These are phyloP conservation scores for Cordyceps cateniannulata DNA, from an alignment of 2,329 filamentous ascomycete genomes.

Conservation along the genomic window DNA sequence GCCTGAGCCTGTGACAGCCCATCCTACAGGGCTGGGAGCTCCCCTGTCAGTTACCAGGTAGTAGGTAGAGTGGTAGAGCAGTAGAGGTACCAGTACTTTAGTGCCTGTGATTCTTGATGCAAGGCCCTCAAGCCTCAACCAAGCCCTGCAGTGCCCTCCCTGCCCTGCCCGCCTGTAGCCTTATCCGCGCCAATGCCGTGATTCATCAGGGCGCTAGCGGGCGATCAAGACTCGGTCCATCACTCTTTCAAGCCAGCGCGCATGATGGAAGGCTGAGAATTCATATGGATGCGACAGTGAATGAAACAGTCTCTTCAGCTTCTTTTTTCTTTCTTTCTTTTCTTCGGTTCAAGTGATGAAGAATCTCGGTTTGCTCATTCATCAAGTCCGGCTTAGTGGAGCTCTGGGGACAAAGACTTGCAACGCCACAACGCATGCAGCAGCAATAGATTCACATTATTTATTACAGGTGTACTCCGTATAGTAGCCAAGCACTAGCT, in stretches of 20 bases:
- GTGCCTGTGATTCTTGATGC: no score
- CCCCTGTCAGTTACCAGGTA: background rate
- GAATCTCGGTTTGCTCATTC: background rate
- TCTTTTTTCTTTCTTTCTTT: background rate
- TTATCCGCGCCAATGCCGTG: background rate
- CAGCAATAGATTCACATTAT: background rate
- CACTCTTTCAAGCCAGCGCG: no score
- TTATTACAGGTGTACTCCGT: background rate
- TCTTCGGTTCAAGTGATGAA: background rate
- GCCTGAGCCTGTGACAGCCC: background rate
- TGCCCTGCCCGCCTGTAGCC: background rate
- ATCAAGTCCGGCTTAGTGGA: background rate
- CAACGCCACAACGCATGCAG: background rate
- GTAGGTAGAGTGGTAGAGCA: no score
- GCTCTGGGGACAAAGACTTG: background rate
- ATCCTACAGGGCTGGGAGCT: background rate
- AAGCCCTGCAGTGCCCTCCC: background rate
- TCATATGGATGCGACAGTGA: background rate
- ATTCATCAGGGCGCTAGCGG: background rate
- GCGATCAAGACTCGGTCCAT: background rate
- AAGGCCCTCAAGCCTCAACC: background rate
- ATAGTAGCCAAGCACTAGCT: background rate
- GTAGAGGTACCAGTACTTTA: no score
- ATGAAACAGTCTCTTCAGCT: background rate
- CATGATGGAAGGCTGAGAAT: background rate